Evolutionary conservation across 306 rosid species (phyloP).

Genomic region (Betula pendula): DNA sequence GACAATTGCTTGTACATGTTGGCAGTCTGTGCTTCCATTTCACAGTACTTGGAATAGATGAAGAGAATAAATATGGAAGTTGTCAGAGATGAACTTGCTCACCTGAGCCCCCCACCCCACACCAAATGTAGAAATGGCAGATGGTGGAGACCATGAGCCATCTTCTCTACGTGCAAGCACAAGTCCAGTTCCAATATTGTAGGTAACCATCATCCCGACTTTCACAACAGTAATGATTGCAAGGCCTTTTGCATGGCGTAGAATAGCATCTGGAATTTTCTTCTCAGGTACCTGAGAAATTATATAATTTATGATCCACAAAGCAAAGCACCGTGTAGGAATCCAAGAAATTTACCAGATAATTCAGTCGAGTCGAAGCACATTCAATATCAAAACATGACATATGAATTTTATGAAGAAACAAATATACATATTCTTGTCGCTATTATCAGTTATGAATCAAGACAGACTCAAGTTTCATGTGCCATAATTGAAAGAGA

Average conservation of each 20-base stretch:
- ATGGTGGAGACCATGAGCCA: slow-evolving; percentile 99
- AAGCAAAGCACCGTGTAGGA: slow-evolving; percentile 12
- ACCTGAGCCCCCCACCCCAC: slow-evolving; percentile 99
- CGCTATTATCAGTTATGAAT: background rate
- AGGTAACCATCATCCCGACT: slow-evolving; percentile 86
- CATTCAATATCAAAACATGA: background rate
- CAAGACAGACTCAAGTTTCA: background rate
- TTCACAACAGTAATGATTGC: slow-evolving; percentile 87
- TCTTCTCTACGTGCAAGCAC: slow-evolving; percentile 91
- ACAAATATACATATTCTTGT: slow-evolving; percentile 3
- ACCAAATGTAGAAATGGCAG: slow-evolving; percentile 88
- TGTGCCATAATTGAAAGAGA: background rate
- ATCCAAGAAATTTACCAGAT: background rate
- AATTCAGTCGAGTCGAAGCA: background rate
- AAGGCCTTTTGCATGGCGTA: slow-evolving; percentile 90
- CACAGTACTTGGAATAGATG: slow-evolving; percentile 8
- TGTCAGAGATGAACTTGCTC: slow-evolving; percentile 24
- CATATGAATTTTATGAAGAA: background rate
- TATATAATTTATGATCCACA: slow-evolving; percentile 30
- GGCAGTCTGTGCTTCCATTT: background rate
- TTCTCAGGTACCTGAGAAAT: slow-evolving; percentile 70
- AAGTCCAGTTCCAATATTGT: slow-evolving; percentile 89
- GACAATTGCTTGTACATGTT: background rate
- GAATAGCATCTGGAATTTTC: slow-evolving; percentile 80
- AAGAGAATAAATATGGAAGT: background rate